Base-by-base conservation (phyloP, 495 filamentous ascomycete species). In the Daldinia childiae region DNA sequence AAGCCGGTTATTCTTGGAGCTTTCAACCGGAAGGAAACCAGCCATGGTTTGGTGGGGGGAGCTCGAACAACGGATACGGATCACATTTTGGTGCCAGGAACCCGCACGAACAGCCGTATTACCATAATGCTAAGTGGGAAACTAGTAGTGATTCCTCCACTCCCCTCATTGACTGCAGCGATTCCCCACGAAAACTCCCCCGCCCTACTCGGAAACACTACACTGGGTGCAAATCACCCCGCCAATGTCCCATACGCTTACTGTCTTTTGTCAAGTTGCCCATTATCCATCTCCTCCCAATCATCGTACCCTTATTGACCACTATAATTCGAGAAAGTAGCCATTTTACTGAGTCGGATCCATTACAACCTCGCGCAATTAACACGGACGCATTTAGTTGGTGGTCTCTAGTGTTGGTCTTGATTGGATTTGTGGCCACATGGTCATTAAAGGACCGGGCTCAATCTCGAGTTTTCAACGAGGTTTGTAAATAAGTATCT, bases 341-440 rank as follows among this genome's bases (percentile, higher is more conserved):
- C 12, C 50, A 63, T 36, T 26, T 58, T 26, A 36, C 56, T 4
- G 43, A 58, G 19, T 7, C 32, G 24, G n/a, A 17, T 15, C 21
- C 29, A 19, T 57, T 36, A 17, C 43, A 51, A 8, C 6, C 26
- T 52, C n/a, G 19, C 57, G 19, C 27, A 29, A 24, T 34, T 12
- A 34, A 50, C n/a, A 12, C 38, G 7, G 36, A 64, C 11, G 26
- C 51, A 24, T 68, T 61, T 14, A 34, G 64, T 52, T 68, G 62
- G 62, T 68, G 51, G 64, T 68, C 52, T 6, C 41, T 66, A 21
- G 17, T 57, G n/a, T 52, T 68, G 3, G 36, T 68, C 12, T 52
- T 67, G 26, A 24, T 71, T 38, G 72, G 72, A 39, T 71, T 74
- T 12, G n/a, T 64, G 19, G 48, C 36, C 27, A 74, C 72, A n/a